Conservation (phyloP, 1,284 basidiomycete species). For the Farysia itapuensis region DNA sequence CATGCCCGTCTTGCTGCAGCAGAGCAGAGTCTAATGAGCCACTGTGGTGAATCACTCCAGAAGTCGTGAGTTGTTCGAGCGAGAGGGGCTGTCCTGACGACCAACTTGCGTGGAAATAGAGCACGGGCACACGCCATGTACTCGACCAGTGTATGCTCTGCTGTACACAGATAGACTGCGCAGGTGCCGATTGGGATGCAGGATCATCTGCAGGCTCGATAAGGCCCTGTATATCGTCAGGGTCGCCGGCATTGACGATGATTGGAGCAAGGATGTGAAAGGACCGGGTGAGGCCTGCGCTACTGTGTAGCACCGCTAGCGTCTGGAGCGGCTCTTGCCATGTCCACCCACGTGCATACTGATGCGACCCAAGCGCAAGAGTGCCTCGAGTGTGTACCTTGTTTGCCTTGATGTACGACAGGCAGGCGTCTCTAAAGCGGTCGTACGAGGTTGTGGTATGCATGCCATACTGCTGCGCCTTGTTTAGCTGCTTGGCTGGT, state of each 20-base stretch:
- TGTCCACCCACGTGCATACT: slow-evolving; percentile 7
- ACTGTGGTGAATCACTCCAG: not conserved
- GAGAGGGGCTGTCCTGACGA: slow-evolving; percentile 1
- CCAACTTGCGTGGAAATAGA: slow-evolving; percentile 9
- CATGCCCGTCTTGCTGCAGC: not conserved
- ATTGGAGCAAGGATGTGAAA: slow-evolving; percentile 1
- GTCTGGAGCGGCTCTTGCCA: slow-evolving; percentile 1
- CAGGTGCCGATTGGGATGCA: not conserved
- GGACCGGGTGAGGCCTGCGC: not conserved
- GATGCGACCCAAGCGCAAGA: not conserved
- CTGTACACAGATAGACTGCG: not conserved
- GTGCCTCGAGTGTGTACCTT: too few species aligned
- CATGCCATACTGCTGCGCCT: too few species aligned
- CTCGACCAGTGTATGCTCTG: slow-evolving; percentile 8
- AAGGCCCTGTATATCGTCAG: not conserved
- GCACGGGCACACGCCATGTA: slow-evolving; percentile 15
- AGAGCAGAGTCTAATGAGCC: not conserved
- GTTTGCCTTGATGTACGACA: too few species aligned
- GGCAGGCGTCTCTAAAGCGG: too few species aligned
- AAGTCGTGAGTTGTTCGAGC: not conserved
- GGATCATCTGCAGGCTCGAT: not conserved
- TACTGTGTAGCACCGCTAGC: not conserved
- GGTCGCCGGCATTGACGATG: too few species aligned
- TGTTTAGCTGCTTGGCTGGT: too few species aligned
- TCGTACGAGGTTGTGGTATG: too few species aligned